phyloP scores from a whole-genome alignment of 1,284 basidiomycete genomes.

The Cutaneotrichosporon sp. region DNA sequence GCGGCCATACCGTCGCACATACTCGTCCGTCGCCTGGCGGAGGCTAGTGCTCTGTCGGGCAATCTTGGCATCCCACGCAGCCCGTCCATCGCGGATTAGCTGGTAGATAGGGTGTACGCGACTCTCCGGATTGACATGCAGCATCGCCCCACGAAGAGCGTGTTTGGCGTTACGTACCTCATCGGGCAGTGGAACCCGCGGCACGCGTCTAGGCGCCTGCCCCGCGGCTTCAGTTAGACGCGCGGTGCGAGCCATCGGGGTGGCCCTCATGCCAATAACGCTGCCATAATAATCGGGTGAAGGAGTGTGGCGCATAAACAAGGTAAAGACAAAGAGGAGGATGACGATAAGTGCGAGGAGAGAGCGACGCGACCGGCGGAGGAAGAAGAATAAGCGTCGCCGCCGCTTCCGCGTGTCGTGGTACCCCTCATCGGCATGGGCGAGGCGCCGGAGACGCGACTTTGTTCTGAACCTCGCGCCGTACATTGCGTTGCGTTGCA shows the following conservation, averaged over 20 bases:
- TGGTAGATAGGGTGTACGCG: conserved; percentile 59
- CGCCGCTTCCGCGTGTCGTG: background rate
- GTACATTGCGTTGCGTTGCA: background rate
- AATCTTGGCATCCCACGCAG: conserved; percentile 59
- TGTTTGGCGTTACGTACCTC: conserved; percentile 18
- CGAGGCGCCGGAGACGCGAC: background rate
- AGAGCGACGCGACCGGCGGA: background rate
- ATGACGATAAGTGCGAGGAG: background rate
- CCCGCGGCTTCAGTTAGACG: background rate
- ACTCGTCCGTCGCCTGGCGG: conserved; percentile 59
- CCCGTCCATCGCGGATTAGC: conserved; percentile 58
- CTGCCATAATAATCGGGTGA: background rate
- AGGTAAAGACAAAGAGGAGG: background rate
- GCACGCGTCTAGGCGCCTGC: no score
- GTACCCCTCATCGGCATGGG: background rate
- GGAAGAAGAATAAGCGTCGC: background rate
- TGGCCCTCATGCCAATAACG: background rate
- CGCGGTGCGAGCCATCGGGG: background rate
- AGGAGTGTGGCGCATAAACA: background rate
- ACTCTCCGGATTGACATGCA: conserved; percentile 30
- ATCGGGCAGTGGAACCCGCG: background rate
- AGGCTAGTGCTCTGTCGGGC: conserved; percentile 59
- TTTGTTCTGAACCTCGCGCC: background rate
- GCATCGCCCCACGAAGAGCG: conserved; percentile 28
- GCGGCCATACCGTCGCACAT: conserved; percentile 50